phyloP scores from a whole-genome alignment of 371 early-diverging fungal genomes.

The Umbelopsis sp. region DNA sequence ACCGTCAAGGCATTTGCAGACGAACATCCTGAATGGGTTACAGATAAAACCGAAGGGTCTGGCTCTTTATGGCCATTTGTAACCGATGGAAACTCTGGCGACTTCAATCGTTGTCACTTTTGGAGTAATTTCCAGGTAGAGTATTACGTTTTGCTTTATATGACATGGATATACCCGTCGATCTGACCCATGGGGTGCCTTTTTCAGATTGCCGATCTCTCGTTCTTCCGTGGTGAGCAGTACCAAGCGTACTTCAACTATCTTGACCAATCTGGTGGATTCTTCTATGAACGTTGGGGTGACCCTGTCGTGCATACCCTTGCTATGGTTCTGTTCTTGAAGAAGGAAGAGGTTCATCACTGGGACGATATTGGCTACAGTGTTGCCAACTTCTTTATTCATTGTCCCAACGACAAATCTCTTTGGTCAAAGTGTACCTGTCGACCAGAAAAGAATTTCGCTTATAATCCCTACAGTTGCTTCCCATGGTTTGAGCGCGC shows the following conservation, averaged over 20 bases:
- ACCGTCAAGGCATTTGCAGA: constrained; percentile 59
- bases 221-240: constrained; percentile 47
- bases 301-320: constrained; percentile 50
- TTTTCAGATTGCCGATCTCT: constrained; percentile 45
- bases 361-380: constrained; percentile 50
- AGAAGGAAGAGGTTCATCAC: constrained; percentile 46
- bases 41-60: constrained; percentile 20
- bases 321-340: constrained; percentile 39
- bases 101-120: constrained; percentile 81
- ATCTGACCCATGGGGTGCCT: neutral
- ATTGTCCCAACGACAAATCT: constrained; percentile 35
- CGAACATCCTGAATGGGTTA: constrained; percentile 39
- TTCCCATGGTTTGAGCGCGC: constrained; percentile 31
- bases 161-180: neutral
- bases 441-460: constrained; percentile 46
- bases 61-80: constrained; percentile 46
- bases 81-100: constrained; percentile 49
- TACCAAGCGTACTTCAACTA: constrained; percentile 82
- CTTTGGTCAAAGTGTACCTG: constrained; percentile 39
- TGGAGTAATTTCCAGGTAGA: constrained; percentile 67
- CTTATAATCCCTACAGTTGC: constrained; percentile 46
- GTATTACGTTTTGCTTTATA: neutral
- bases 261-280: constrained; percentile 82
- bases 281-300: constrained; percentile 90
- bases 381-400: constrained; percentile 41